A percentile compares a stretch with the other conserved stretches of the same genome.
Conservation (phyloP, 23 red algal genomes). For the Gracilaria gracilis region DNA sequence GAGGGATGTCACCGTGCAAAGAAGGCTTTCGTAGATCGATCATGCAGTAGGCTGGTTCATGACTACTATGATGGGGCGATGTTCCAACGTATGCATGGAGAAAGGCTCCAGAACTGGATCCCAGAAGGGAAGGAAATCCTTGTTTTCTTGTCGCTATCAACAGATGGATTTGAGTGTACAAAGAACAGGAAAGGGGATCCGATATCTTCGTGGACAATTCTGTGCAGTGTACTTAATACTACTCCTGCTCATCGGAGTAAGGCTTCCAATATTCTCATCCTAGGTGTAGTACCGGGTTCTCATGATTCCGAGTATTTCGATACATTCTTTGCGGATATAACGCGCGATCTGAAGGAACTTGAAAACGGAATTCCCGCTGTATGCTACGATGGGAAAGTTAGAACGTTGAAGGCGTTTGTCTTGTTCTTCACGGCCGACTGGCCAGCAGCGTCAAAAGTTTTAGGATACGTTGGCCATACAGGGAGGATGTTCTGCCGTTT, state of each 20-base stretch:
- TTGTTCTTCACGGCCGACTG: conserved; percentile 4
- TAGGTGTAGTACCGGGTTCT: background rate
- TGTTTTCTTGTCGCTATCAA: background rate
- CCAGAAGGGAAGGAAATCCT: background rate
- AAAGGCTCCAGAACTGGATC: background rate
- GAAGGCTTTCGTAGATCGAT: background rate
- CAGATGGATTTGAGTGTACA: conserved; percentile 8
- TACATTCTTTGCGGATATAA: background rate
- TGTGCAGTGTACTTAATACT: background rate
- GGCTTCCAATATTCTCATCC: background rate
- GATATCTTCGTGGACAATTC: background rate
- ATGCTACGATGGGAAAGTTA: background rate
- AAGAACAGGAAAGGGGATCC: background rate
- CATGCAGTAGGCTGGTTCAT: background rate
- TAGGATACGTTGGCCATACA: conserved; percentile 10
- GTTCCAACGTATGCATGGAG: background rate
- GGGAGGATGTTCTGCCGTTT: background rate
- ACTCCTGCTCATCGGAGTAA: background rate
- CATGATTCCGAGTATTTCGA: conserved; percentile 8
- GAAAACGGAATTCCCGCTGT: background rate
- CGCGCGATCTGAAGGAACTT: background rate
- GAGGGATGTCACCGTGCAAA: background rate
- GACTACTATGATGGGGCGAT: conserved; percentile 3
- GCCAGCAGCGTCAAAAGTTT: conserved; percentile 22
- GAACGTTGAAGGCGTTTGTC: background rate